These are phyloP conservation scores for Albizia julibrissin DNA, from an alignment of 306 rosid genomes.

Conservation along the genomic window DNA sequence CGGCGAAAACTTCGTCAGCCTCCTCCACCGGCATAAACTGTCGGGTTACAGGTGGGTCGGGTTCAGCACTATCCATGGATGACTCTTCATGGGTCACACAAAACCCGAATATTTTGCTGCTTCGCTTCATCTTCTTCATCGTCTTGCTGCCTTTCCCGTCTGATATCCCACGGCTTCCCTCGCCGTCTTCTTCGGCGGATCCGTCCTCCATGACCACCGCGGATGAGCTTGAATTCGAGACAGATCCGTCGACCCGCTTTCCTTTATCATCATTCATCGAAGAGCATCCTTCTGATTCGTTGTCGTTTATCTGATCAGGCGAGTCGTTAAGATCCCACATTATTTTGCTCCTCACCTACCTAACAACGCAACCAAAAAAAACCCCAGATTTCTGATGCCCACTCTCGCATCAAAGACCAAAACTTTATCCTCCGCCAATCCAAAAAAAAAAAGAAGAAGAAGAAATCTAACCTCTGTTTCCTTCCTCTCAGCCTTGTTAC, in stretches of 20 bases:
- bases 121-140: conserved; percentile 29
- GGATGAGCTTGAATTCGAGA: conserved; percentile 87
- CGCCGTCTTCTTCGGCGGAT: conserved; percentile 62
- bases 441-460: background rate
- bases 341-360: conserved; percentile 26
- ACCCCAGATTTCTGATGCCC: conserved; percentile 12
- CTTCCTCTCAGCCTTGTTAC: background rate
- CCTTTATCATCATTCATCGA: conserved; percentile 74
- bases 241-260: conserved; percentile 75
- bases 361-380: background rate
- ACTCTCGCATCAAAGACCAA: background rate
- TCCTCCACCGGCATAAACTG: conserved; percentile 81
- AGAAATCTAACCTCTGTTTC: background rate
- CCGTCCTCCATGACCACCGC: conserved; percentile 75
- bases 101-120: conserved; percentile 70
- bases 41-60: conserved; percentile 50
- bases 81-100: conserved; percentile 44
- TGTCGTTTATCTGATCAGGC: conserved; percentile 62
- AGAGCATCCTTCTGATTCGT: conserved; percentile 66
- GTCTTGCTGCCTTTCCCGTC: background rate
- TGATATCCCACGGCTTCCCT: background rate
- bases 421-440: background rate
- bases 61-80: conserved; percentile 39
- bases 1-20: conserved; percentile 40
- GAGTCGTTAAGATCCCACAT: conserved; percentile 99